Evolutionary conservation across 768 basidiomycete species (phyloP).

Genomic region (Piloderma croceum): DNA sequence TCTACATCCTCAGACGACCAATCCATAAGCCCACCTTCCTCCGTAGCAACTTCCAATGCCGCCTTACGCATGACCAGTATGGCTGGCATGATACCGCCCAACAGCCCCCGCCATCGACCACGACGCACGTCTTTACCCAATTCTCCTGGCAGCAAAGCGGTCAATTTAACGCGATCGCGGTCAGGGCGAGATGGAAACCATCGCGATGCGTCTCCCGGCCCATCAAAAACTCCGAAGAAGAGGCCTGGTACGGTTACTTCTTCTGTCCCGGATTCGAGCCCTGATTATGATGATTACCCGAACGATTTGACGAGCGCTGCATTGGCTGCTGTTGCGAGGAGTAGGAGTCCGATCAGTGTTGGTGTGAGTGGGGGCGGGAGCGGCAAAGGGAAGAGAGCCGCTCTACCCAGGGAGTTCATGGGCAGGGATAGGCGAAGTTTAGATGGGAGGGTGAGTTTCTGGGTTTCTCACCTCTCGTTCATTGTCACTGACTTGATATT

Average conservation of each 20-base stretch:
- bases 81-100: not conserved
- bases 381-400: constrained; percentile 33
- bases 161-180: constrained; percentile 24
- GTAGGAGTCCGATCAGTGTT: constrained; percentile 43
- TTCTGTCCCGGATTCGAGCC: constrained; percentile 25
- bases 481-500: too few species aligned
- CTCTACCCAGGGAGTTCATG: constrained; percentile 40
- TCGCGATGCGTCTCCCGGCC: constrained; percentile 34
- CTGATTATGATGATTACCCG: constrained; percentile 19
- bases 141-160: too few species aligned
- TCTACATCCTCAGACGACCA: constrained; percentile 32
- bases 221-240: constrained; percentile 38
- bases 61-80: constrained; percentile 4
- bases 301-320: constrained; percentile 50
- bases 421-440: constrained; percentile 28
- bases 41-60: constrained; percentile 11
- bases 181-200: constrained; percentile 10
- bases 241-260: too few species aligned
- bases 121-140: constrained; percentile 46
- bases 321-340: constrained; percentile 53
- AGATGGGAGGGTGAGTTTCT: constrained; percentile 38
- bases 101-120: constrained; percentile 26
- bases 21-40: constrained; percentile 33
- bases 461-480: too few species aligned
- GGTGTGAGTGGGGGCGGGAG: constrained; percentile 19